phyloP scores from a whole-genome alignment of 1,139 yeast species.

The Lodderomyces beijingensis region DNA sequence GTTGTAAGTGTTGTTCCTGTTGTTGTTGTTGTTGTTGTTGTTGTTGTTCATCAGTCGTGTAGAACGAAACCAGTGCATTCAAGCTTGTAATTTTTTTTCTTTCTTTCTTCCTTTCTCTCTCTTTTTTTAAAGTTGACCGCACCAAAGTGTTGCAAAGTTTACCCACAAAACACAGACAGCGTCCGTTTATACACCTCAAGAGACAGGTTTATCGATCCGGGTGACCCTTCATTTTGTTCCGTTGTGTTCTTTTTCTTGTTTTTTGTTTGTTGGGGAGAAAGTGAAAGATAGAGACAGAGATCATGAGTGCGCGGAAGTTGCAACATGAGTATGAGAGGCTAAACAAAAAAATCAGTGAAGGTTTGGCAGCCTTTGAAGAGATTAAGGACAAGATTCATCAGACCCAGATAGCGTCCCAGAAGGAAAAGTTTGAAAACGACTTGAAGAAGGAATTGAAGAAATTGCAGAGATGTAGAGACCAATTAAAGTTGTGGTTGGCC shows the following conservation, averaged over 20 bases:
- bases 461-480: slow-evolving; percentile 91
- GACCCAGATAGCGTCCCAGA: slow-evolving; percentile 82
- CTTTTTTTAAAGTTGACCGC: too few species aligned
- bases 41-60: slow-evolving; percentile 1
- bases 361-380: slow-evolving; percentile 81
- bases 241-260: too few species aligned
- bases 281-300: slow-evolving; percentile 3
- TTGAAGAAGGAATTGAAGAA: slow-evolving; percentile 94
- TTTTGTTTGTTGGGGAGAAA: too few species aligned
- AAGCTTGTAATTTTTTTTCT: not conserved
- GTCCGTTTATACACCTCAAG: too few species aligned
- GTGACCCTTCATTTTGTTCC: too few species aligned
- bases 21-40: too few species aligned
- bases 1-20: too few species aligned
- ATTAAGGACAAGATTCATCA: slow-evolving; percentile 81
- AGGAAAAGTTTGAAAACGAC: slow-evolving; percentile 91
- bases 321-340: slow-evolving; percentile 89
- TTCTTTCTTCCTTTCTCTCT: slow-evolving; percentile 1
- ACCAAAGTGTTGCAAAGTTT: too few species aligned
- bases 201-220: too few species aligned
- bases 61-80: not conserved
- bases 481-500: slow-evolving; percentile 91
- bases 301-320: slow-evolving; percentile 45
- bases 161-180: too few species aligned
- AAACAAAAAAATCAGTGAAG: slow-evolving; percentile 91